Evolutionary conservation across 2,329 filamentous ascomycete species (phyloP).

Genomic region (Beauveria asiatica): DNA sequence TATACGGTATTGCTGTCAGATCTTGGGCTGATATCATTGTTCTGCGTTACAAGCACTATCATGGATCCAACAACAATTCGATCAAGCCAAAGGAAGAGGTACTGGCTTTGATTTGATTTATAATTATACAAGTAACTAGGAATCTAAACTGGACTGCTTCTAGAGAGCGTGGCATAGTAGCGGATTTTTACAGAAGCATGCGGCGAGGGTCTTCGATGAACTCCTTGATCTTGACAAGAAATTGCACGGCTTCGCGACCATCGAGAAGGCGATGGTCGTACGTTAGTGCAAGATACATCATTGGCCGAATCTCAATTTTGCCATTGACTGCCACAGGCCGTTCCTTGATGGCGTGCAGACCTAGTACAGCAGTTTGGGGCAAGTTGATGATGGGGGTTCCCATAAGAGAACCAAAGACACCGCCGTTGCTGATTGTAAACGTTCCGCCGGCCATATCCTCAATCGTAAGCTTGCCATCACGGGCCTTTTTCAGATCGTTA

Average conservation of each 20-base stretch:
- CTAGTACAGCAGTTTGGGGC: conserved; percentile 84
- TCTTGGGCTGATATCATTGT: too few relatives aligned
- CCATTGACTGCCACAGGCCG: conserved; percentile 83
- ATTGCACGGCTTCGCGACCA: conserved; percentile 90
- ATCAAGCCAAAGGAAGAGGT: neutral
- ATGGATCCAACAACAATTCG: neutral
- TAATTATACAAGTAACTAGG: conserved; percentile 5
- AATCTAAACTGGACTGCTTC: conserved; percentile 6
- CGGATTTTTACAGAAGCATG: conserved; percentile 60
- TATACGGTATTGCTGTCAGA: too few relatives aligned
- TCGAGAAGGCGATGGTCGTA: conserved; percentile 96
- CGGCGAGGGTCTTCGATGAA: conserved; percentile 91
- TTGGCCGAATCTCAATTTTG: conserved; percentile 92
- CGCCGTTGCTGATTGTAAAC: conserved; percentile 95
- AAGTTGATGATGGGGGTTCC: conserved; percentile 98
- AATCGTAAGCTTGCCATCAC: conserved; percentile 93
- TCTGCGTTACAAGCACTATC: too few relatives aligned
- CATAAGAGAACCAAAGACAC: conserved; percentile 95
- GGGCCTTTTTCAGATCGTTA: conserved; percentile 51
- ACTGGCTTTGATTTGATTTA: neutral
- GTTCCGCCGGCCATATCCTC: conserved; percentile 99
- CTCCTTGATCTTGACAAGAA: conserved; percentile 95
- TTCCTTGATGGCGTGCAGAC: conserved; percentile 94
- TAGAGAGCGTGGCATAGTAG: neutral
- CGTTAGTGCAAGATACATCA: conserved; percentile 98